A percentile compares a stretch with the other conserved stretches of the same genome.
Evolutionary conservation across 495 filamentous ascomycete species (phyloP).

Genomic region (Aspergillus carlsbadensis): DNA sequence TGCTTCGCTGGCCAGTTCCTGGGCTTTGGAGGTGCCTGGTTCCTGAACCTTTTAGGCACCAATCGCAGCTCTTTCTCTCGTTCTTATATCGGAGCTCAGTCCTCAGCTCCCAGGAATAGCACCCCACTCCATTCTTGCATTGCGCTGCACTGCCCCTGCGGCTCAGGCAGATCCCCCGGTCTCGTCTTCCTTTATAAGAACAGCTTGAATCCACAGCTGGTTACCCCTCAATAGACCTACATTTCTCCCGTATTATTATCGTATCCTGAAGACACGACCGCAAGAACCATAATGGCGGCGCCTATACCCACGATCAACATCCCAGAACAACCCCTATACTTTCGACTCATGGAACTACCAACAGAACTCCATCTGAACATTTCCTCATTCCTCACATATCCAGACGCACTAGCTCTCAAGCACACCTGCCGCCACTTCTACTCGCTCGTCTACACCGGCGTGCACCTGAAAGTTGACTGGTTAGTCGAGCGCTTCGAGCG

Average conservation of each 20-base stretch:
- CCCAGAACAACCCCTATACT: not conserved
- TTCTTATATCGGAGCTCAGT: constrained; percentile 11
- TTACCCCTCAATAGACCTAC: not conserved
- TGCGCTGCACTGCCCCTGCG: constrained; percentile 6
- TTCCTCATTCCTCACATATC: constrained; percentile 71
- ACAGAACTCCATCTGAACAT: constrained; percentile 72
- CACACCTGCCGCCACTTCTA: constrained; percentile 64
- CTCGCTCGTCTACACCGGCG: constrained; percentile 62
- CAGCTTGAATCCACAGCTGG: not conserved
- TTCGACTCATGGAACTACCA: constrained; percentile 47
- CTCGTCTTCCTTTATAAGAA: not conserved
- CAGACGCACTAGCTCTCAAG: constrained; percentile 71
- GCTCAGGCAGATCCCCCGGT: not conserved
- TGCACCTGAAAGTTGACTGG: constrained; percentile 66
- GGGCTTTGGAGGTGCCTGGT: not conserved
- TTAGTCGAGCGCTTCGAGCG: constrained; percentile 56
- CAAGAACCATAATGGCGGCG: constrained; percentile 5
- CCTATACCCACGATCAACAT: not conserved
- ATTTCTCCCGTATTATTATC: not conserved
- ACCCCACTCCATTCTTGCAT: too few species aligned
- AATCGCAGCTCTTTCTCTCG: not conserved
- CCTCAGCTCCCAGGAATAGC: constrained; percentile 1
- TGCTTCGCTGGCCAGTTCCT: constrained; percentile 5
- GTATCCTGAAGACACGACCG: not conserved
- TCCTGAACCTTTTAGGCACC: constrained; percentile 15